phyloP scores from a whole-genome alignment of 192 early-diverging fungal genomes.

The Allomyces arbusculus region DNA sequence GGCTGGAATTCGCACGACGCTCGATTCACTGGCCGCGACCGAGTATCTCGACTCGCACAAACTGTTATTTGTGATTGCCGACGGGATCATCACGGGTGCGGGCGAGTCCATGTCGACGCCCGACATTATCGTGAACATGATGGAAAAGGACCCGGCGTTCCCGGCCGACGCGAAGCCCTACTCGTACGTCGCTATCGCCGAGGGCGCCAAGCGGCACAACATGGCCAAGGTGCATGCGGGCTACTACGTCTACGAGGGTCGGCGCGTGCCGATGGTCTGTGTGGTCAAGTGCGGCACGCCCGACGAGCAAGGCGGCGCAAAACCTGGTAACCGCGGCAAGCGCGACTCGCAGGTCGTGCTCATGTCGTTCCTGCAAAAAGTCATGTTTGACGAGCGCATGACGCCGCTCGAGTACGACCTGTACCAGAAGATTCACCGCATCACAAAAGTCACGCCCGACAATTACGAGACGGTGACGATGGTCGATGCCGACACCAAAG shows the following conservation, averaged over 20 bases:
- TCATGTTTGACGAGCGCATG: constrained; percentile 74
- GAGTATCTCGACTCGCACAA: constrained; percentile 55
- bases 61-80: constrained; percentile 56
- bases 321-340: constrained; percentile 81
- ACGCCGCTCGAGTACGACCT: constrained; percentile 62
- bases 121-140: constrained; percentile 57
- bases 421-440: constrained; percentile 53
- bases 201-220: constrained; percentile 81
- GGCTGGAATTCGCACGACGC: constrained; percentile 44
- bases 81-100: constrained; percentile 58
- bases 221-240: constrained; percentile 84
- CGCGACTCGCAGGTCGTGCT: constrained; percentile 89
- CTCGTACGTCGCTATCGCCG: constrained; percentile 76
- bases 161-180: constrained; percentile 43
- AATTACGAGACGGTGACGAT: constrained; percentile 59
- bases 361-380: constrained; percentile 85
- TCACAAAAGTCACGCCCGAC: constrained; percentile 49
- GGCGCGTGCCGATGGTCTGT: constrained; percentile 47
- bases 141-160: constrained; percentile 42
- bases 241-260: constrained; percentile 49
- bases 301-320: constrained; percentile 31
- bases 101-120: constrained; percentile 56
- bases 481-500: constrained; percentile 72
- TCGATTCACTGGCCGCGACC: constrained; percentile 56
- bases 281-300: constrained; percentile 57